Percentiles rank a stretch among this genome's conserved stretches.
phyloP scores from a whole-genome alignment of 2,329 filamentous ascomycete species.

The Paraphaeosphaeria sporulosa region DNA sequence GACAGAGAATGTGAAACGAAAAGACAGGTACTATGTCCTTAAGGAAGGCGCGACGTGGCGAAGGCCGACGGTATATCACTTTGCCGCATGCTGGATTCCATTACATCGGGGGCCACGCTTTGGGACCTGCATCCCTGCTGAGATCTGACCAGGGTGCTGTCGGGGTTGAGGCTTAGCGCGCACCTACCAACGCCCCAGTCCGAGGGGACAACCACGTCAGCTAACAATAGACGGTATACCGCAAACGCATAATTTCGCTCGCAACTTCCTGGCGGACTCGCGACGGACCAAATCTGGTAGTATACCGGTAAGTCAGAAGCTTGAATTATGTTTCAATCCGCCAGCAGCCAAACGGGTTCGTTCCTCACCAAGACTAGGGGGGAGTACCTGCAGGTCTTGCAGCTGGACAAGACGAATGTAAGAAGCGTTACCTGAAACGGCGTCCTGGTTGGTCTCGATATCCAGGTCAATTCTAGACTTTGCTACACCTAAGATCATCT shows the following conservation, averaged over 20 bases:
- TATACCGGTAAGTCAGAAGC: conserved; percentile 24
- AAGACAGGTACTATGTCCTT: conserved; percentile 36
- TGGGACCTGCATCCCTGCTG: conserved; percentile 22
- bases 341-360: conserved; percentile 11
- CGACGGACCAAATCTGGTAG: conserved; percentile 14
- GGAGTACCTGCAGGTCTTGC: background rate
- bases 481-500: background rate
- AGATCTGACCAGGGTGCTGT: conserved; percentile 28
- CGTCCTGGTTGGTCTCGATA: conserved; percentile 2
- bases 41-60: conserved; percentile 27
- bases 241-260: conserved; percentile 13
- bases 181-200: conserved; percentile 28
- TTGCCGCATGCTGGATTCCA: conserved; percentile 21
- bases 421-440: conserved; percentile 18
- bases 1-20: conserved; percentile 32
- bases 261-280: conserved; percentile 10
- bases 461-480: background rate
- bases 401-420: conserved; percentile 12
- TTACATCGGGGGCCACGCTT: conserved; percentile 19
- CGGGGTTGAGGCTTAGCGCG: conserved; percentile 42
- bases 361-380: conserved; percentile 1
- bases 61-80: conserved; percentile 33
- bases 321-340: conserved; percentile 14
- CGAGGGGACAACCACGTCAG: conserved; percentile 36
- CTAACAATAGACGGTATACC: conserved; percentile 39